phyloP scores from a whole-genome alignment of 2,329 filamentous ascomycete species.

The Colletotrichum australisinense region DNA sequence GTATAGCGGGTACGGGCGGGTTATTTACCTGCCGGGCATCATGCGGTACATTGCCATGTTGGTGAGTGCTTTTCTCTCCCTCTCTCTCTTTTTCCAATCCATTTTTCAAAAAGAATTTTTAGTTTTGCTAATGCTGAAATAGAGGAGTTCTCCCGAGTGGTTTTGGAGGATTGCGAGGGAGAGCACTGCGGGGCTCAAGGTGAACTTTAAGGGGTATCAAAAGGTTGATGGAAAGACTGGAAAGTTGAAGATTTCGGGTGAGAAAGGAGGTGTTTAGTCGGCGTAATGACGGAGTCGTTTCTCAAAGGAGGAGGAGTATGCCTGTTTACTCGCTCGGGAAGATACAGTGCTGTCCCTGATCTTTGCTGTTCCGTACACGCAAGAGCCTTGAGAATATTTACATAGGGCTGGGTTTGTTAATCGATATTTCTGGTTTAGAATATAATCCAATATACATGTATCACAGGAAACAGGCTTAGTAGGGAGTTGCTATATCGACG shows the following conservation, averaged over 20 bases:
- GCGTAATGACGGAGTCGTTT: too few relatives aligned
- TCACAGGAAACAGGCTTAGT: too few relatives aligned
- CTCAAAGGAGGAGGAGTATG: too few relatives aligned
- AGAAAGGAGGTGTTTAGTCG: too few relatives aligned
- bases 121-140: background rate
- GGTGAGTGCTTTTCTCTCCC: background rate
- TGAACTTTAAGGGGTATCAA: background rate
- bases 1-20: conserved; percentile 44
- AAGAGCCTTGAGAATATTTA: background rate
- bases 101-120: background rate
- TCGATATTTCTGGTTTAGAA: too few relatives aligned
- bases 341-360: background rate
- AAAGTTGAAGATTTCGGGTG: background rate
- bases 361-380: background rate
- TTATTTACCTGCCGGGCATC: conserved; percentile 43
- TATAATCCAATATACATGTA: too few relatives aligned
- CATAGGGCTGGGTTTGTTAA: rapidly evolving
- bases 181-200: background rate
- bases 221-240: background rate
- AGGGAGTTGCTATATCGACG: too few relatives aligned
- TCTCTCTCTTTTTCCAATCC: background rate
- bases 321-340: too few relatives aligned
- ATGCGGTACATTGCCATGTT: conserved; percentile 39
- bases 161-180: background rate
- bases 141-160: background rate